phyloP scores from a whole-genome alignment of 2,329 filamentous ascomycete genomes.

The Tetracladium maxilliforme region DNA sequence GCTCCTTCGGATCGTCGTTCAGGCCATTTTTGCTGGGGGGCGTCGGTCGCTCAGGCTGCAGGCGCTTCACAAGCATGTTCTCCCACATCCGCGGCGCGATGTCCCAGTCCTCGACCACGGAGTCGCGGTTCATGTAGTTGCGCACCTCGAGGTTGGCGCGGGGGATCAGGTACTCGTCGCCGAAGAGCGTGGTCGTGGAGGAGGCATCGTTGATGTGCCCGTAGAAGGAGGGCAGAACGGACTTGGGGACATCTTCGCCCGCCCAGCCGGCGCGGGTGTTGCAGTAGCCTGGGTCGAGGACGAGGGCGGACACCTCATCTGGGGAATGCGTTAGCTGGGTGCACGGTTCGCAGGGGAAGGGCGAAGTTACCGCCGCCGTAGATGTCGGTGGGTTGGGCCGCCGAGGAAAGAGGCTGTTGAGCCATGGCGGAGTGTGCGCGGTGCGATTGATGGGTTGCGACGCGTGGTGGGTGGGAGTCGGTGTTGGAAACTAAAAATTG shows the following conservation, averaged over 20 bases:
- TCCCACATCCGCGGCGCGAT: conserved; percentile 83
- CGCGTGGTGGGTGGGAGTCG: too few relatives aligned
- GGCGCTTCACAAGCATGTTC: conserved; percentile 73
- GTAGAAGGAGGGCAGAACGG: conserved; percentile 82
- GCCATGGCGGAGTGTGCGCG: too few relatives aligned
- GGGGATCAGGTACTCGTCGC: conserved; percentile 79
- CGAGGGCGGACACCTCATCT: conserved; percentile 96
- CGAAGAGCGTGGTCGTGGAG: conserved; percentile 51
- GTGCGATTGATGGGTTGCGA: too few relatives aligned
- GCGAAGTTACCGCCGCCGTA: conserved; percentile 41
- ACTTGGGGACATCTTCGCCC: conserved; percentile 93
- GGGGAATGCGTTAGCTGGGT: conserved; percentile 5
- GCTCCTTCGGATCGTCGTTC: conserved; percentile 49
- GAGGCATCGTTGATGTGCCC: conserved; percentile 40
- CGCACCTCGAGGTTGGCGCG: conserved; percentile 65
- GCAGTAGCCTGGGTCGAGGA: conserved; percentile 89
- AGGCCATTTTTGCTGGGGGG: conserved; percentile 63
- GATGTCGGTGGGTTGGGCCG: conserved; percentile 44
- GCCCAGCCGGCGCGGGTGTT: conserved; percentile 89
- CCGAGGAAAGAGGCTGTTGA: conserved; percentile 37
- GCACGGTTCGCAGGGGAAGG: conserved; percentile 2
- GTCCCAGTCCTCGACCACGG: conserved; percentile 94
- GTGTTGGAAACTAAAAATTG: too few relatives aligned
- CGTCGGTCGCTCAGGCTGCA: conserved; percentile 63
- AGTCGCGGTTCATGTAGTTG: conserved; percentile 84